Percentiles rank a stretch among this genome's conserved stretches.
These are phyloP conservation scores for Halophytophthora batemanensis DNA, from an alignment of 352 stramenopile genomes.

Conservation along the genomic window DNA sequence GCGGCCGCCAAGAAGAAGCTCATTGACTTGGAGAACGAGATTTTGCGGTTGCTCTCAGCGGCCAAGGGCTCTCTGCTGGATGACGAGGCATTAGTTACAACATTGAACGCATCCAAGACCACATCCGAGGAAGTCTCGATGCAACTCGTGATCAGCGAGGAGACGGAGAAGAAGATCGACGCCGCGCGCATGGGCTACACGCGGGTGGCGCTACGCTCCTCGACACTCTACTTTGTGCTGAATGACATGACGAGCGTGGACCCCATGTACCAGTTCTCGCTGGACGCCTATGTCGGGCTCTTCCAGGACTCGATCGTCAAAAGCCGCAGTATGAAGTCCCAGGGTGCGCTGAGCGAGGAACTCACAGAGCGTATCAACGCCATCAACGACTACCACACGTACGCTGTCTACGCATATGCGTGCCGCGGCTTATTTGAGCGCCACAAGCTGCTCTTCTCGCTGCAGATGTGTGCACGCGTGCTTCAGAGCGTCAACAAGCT, in stretches of 20 bases:
- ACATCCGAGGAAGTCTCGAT: constrained; percentile 93
- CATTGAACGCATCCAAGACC: constrained; percentile 93
- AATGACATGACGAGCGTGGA: constrained; percentile 95
- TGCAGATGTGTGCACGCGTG: constrained; percentile 93
- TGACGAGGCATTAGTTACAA: constrained; percentile 93
- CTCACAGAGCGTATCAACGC: constrained; percentile 86
- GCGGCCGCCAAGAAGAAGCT: constrained; percentile 94
- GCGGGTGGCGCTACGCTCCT: constrained; percentile 89
- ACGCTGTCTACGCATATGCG: constrained; percentile 94
- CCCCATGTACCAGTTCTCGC: constrained; percentile 97
- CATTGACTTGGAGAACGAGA: constrained; percentile 95
- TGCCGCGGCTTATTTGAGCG: constrained; percentile 95
- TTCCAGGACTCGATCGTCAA: constrained; percentile 94
- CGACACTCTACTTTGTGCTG: constrained; percentile 95
- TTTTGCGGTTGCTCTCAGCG: constrained; percentile 89
- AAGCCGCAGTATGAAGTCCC: constrained; percentile 77
- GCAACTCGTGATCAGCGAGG: constrained; percentile 91
- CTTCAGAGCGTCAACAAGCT: constrained; percentile 91
- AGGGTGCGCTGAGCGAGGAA: constrained; percentile 76
- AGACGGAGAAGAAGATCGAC: constrained; percentile 96
- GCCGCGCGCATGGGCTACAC: constrained; percentile 91
- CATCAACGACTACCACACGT: constrained; percentile 96
- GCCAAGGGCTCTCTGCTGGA: constrained; percentile 93
- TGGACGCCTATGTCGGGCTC: constrained; percentile 93
- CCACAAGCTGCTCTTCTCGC: constrained; percentile 95